Percentiles rank a stretch among this genome's conserved stretches.
Conservation (phyloP, 257 asterid species). For the Gentiana macrophylla region DNA sequence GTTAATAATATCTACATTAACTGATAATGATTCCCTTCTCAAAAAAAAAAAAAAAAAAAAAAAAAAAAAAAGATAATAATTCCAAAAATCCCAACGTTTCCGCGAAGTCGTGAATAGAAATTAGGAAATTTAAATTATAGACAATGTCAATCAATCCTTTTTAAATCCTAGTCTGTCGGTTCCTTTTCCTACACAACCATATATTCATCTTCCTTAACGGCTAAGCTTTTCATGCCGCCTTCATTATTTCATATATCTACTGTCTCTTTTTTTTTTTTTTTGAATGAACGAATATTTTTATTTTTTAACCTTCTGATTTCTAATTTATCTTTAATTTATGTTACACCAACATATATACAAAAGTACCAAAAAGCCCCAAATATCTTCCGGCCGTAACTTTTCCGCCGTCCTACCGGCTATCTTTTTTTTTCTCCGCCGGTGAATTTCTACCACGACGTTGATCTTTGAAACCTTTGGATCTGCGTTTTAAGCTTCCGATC, state of each 20-base stretch:
- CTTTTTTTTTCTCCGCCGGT: background rate
- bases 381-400: slow-evolving; percentile 6
- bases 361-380: slow-evolving; percentile 23
- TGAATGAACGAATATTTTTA: too few species aligned
- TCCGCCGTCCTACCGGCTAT: slow-evolving; percentile 1
- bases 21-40: too few species aligned
- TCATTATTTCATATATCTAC: background rate
- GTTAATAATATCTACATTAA: too few species aligned
- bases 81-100: too few species aligned
- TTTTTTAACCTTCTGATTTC: slow-evolving; percentile 3
- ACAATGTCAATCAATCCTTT: background rate
- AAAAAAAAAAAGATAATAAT: too few species aligned
- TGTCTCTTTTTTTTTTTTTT: background rate
- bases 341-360: slow-evolving; percentile 1
- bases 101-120: background rate
- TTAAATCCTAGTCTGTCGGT: background rate
- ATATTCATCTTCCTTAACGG: background rate
- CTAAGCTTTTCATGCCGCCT: too few species aligned
- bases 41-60: too few species aligned
- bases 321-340: background rate
- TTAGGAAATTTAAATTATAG: background rate
- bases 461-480: background rate
- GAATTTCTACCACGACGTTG: background rate
- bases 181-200: too few species aligned
- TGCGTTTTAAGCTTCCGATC: background rate